phyloP scores from a whole-genome alignment of 768 basidiomycete genomes.

The Boletus vermiculosoides region DNA sequence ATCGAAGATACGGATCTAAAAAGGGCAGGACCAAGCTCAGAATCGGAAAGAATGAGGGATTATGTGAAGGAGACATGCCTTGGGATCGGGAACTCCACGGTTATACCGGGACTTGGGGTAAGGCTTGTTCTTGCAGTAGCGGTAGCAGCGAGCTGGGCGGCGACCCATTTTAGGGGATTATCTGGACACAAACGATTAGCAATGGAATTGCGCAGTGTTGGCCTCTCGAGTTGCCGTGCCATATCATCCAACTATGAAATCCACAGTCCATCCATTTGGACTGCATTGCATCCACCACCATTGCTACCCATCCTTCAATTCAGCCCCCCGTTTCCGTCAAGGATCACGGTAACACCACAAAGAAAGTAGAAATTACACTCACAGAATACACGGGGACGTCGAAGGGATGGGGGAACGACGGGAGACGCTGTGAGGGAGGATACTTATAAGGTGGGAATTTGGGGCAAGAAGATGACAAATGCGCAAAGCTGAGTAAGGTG shows the following conservation, averaged over 20 bases:
- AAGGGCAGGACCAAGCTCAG: neutral
- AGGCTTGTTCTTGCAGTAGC: conserved; percentile 99
- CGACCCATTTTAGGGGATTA: conserved; percentile 70
- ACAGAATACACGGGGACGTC: conserved; percentile 23
- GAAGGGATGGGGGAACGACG: neutral
- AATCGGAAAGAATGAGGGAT: neutral
- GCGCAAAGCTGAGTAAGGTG: conserved; percentile 19
- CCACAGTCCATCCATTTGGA: conserved; percentile 11
- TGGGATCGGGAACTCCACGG: conserved; percentile 97
- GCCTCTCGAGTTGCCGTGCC: neutral
- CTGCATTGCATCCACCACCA: conserved; percentile 14
- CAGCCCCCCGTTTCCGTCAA: neutral
- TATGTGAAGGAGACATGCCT: conserved; percentile 44
- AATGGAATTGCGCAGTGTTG: neutral
- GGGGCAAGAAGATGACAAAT: conserved; percentile 17
- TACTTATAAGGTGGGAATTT: conserved; percentile 26
- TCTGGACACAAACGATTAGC: conserved; percentile 15
- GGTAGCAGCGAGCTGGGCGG: conserved; percentile 96
- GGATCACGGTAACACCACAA: neutral
- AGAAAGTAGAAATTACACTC: conserved; percentile 6
- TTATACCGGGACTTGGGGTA: conserved; percentile 95
- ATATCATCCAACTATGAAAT: neutral
- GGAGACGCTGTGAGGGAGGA: neutral
- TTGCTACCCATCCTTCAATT: neutral
- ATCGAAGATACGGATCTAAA: conserved; percentile 93